Base-by-base conservation (phyloP, 2,329 filamentous ascomycete genomes). In the Sporothrix luriei region DNA sequence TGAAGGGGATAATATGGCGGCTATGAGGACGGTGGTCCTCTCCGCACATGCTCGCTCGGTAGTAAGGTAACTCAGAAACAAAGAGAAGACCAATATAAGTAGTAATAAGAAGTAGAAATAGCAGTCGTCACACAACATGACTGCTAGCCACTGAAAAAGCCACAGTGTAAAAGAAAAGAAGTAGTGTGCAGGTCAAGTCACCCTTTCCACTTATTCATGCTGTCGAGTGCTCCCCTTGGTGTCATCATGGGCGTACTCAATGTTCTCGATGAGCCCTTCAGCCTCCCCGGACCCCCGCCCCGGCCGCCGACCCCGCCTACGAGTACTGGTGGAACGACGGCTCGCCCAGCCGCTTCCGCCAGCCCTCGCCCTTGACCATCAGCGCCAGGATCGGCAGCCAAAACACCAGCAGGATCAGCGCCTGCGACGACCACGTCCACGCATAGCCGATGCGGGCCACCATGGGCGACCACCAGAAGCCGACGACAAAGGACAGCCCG, bases 391-490 rank as follows among this genome's bases (percentile, higher is more conserved):
- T 67, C 16, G 71, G 70, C 55, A 72, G 65, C 70, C 70, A 72
- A 19, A 71, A 69, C 21, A 67, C 54, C 10, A 72, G 55, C 68
- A 70, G 66, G 14, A 71, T 67, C 46, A 71, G 54, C 16, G 71
- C 71, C 52, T 70, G 70, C 19, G 61, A 51, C 26, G 70, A 69
- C 71, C 71, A 72, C 16, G 71, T 71, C 65, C 70, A 71, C 43
- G 66, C 70, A n/a, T 64, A 70, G 54, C 71, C 71, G n/a, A 72
- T 67, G 11, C 14, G 3, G 24, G 11, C 48, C 24, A 71, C 70
- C 68, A 72, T 71, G 68, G 70, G 26, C 16, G 67, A 40, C 67
- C 68, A 71, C 49, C 66, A 71, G 66, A 71, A 72, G 71, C 71
- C 70, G 40, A 72, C 57, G 21, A 71, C 68, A 40, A 72, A 72